These are phyloP conservation scores for Pleurotus ostreatus DNA, from an alignment of 768 basidiomycete species.

Conservation along the genomic window DNA sequence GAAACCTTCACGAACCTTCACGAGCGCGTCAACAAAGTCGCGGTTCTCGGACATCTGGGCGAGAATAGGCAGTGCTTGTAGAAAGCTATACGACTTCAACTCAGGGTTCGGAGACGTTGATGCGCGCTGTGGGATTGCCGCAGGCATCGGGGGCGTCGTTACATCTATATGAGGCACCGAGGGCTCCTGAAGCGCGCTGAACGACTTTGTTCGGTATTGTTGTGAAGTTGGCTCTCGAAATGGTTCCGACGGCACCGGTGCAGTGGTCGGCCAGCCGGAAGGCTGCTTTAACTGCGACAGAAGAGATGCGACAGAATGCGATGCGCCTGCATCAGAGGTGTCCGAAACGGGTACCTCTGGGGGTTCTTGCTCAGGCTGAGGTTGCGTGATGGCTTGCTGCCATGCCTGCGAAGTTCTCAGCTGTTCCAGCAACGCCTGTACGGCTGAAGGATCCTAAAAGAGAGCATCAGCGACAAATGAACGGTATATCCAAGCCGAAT, in stretches of 20 bases:
- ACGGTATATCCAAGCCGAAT: background rate
- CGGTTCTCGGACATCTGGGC: conserved; percentile 55
- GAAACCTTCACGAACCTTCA: conserved; percentile 36
- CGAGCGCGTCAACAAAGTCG: conserved; percentile 43
- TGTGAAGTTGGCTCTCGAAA: background rate
- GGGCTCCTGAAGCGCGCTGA: background rate
- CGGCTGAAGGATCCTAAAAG: conserved; percentile 56
- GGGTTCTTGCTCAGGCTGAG: conserved; percentile 5
- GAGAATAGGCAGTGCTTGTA: conserved; percentile 66
- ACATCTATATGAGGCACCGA: conserved; percentile 7
- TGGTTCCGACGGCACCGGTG: background rate
- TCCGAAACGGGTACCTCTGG: conserved; percentile 8
- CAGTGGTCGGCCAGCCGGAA: background rate
- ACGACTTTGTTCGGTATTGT: background rate
- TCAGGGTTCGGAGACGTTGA: conserved; percentile 16
- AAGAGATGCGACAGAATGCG: conserved; percentile 51
- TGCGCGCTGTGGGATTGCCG: conserved; percentile 11
- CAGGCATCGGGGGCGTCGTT: conserved; percentile 6
- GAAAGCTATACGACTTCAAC: conserved; percentile 52
- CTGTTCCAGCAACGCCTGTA: conserved; percentile 70
- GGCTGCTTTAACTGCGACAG: conserved; percentile 47
- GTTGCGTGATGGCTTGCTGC: conserved; percentile 38
- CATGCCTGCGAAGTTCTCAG: conserved; percentile 66
- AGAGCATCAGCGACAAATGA: conserved; percentile 8
- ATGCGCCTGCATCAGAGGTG: conserved; percentile 2